phyloP scores from a whole-genome alignment of 2,329 filamentous ascomycete species.

The Diaporthe citrichinensis region DNA sequence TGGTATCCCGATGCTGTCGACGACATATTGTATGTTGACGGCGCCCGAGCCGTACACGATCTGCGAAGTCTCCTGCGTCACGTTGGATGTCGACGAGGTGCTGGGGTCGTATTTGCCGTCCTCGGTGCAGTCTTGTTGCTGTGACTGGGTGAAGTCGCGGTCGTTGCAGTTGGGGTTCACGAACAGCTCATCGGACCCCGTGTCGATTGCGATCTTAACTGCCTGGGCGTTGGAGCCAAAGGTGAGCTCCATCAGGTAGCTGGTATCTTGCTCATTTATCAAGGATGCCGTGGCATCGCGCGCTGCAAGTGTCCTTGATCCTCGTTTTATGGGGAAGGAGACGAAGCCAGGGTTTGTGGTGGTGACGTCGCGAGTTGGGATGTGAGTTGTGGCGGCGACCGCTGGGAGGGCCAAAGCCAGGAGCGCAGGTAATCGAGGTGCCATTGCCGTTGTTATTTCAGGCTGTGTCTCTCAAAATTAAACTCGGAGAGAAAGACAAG shows the following conservation, averaged over 20 bases:
- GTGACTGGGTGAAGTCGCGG: slow-evolving; percentile 52
- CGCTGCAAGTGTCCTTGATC: slow-evolving; percentile 34
- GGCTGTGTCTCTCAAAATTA: neutral
- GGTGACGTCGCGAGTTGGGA: slow-evolving; percentile 27
- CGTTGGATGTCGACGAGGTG: slow-evolving; percentile 52
- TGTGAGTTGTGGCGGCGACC: slow-evolving; percentile 10
- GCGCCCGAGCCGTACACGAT: slow-evolving; percentile 62
- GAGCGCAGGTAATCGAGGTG: slow-evolving; percentile 17
- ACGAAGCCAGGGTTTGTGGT: slow-evolving; percentile 37
- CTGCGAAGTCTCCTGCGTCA: slow-evolving; percentile 48
- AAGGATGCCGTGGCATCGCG: slow-evolving; percentile 39
- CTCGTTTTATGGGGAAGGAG: slow-evolving; percentile 41
- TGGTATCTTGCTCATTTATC: slow-evolving; percentile 41
- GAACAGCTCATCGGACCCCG: slow-evolving; percentile 69
- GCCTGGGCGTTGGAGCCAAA: slow-evolving; percentile 65
- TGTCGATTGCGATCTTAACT: slow-evolving; percentile 66
- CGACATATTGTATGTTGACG: slow-evolving; percentile 58
- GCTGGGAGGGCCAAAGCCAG: slow-evolving; percentile 40
- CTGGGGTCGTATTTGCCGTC: slow-evolving; percentile 57
- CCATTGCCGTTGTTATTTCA: neutral
- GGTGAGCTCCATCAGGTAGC: slow-evolving; percentile 49
- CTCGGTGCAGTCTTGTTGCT: slow-evolving; percentile 54
- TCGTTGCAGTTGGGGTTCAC: slow-evolving; percentile 70
- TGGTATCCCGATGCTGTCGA: slow-evolving; percentile 54
- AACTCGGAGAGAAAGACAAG: neutral